Percentiles rank a stretch among this genome's conserved stretches.
Conservation (phyloP, 306 rosid species). For the Lathyrus aphaca region DNA sequence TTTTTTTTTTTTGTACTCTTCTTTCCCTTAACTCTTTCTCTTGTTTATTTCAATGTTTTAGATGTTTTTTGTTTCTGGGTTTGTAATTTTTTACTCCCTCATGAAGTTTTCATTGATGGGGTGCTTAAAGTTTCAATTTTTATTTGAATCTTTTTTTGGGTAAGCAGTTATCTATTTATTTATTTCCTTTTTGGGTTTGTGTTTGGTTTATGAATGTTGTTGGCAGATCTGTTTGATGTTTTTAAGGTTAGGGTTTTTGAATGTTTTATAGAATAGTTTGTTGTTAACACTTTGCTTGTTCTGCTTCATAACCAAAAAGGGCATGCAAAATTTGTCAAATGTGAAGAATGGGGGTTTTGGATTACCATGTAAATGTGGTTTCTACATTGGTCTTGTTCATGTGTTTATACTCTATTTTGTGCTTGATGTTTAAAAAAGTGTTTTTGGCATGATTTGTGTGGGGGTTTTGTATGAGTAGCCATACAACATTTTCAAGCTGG, state of each 20-base stretch:
- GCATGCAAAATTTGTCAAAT: neutral
- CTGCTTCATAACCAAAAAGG: neutral
- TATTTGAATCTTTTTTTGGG: neutral
- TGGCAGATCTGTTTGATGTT: constrained; percentile 43
- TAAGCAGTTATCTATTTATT: no score
- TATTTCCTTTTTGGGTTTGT: neutral
- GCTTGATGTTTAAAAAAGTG: constrained; percentile 3
- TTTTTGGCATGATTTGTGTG: neutral
- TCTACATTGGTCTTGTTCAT: constrained; percentile 21
- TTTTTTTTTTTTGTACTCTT: neutral
- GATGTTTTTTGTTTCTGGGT: constrained; percentile 6
- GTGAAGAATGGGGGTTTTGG: neutral
- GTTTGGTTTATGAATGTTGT: constrained; percentile 15
- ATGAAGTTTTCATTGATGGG: neutral
- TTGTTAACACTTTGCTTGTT: constrained; percentile 1
- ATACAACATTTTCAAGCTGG: neutral
- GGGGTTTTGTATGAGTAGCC: neutral
- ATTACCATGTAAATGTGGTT: constrained; percentile 30
- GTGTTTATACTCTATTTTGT: neutral
- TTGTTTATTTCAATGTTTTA: neutral
- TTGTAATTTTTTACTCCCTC: neutral
- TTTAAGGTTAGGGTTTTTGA: constrained; percentile 35
- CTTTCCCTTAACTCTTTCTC: neutral
- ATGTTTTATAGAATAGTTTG: constrained; percentile 31
- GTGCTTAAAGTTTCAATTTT: constrained; percentile 28